Percentiles rank a stretch among this genome's conserved stretches.
phyloP scores from a whole-genome alignment of 2,329 filamentous ascomycete genomes.

The Penicillium corylophilum region DNA sequence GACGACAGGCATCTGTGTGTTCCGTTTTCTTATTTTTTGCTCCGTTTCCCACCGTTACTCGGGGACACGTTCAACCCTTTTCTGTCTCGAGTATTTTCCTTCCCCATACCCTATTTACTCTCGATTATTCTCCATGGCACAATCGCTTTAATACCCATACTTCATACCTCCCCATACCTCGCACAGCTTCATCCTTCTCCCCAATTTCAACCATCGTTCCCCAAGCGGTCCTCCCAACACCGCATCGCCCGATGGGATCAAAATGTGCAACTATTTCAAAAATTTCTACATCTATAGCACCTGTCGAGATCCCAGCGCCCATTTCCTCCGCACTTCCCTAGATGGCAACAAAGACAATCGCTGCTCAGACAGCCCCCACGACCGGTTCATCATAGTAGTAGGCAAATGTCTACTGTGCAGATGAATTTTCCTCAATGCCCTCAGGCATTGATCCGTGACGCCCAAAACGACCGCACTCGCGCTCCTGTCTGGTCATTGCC shows the following conservation, averaged over 20 bases:
- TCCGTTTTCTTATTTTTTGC: background rate
- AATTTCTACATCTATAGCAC: constrained; percentile 76
- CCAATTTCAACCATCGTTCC: background rate
- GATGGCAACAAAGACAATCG: constrained; percentile 62
- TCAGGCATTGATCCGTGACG: background rate
- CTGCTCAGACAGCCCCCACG: constrained; percentile 66
- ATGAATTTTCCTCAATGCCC: constrained; percentile 1
- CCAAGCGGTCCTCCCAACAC: background rate
- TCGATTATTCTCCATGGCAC: background rate
- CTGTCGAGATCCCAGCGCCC: constrained; percentile 66
- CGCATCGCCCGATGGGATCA: constrained; percentile 19
- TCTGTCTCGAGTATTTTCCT: background rate
- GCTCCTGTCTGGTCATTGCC: background rate
- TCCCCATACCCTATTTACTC: background rate
- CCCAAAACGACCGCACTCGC: constrained; percentile 1
- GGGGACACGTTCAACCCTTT: background rate
- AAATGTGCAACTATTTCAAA: constrained; percentile 64
- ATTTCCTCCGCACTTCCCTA: constrained; percentile 69
- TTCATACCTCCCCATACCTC: background rate
- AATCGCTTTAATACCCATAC: background rate
- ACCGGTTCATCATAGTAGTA: constrained; percentile 69
- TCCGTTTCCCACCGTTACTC: constrained; percentile 8
- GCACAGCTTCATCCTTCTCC: background rate
- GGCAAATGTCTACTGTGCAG: constrained; percentile 60
- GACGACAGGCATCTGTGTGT: constrained; percentile 4